Evolutionary conservation across 192 early-diverging fungal genomes (phyloP).

Genomic region (Coemansia sp.): DNA sequence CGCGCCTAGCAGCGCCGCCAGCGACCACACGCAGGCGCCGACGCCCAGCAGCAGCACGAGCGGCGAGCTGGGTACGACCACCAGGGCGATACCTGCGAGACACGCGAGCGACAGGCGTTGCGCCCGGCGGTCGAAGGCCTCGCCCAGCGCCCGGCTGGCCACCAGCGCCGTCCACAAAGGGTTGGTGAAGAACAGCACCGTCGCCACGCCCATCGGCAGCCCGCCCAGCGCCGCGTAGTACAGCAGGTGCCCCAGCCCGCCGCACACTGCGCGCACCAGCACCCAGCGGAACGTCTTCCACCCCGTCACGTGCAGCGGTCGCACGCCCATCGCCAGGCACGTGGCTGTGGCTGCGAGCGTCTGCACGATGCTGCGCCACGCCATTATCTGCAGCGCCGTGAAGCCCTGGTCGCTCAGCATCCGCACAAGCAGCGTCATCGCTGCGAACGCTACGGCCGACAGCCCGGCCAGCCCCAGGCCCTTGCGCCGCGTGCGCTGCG

Average conservation of each 20-base stretch:
- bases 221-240: conserved; percentile 16
- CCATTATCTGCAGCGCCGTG: conserved; percentile 33
- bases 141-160: conserved; percentile 15
- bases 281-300: conserved; percentile 28
- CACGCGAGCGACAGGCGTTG: not conserved
- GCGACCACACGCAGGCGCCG: conserved; percentile 8
- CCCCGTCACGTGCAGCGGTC: conserved; percentile 7
- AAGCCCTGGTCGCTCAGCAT: conserved; percentile 8
- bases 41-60: not conserved
- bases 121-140: conserved; percentile 2
- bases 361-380: conserved; percentile 25
- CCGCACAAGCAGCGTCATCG: conserved; percentile 24
- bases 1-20: conserved; percentile 21
- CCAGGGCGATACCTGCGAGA: conserved; percentile 16
- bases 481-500: conserved; percentile 1
- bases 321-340: conserved; percentile 2
- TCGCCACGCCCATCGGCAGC: conserved; percentile 27
- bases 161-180: conserved; percentile 27
- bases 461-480: conserved; percentile 19
- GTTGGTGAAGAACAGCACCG: conserved; percentile 33
- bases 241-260: conserved; percentile 19
- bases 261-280: conserved; percentile 23
- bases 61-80: conserved; percentile 9
- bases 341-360: not conserved
- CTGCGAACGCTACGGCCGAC: conserved; percentile 24